Base-by-base conservation (phyloP, 2,329 filamentous ascomycete species). In the Xylaria hypoxylon region DNA sequence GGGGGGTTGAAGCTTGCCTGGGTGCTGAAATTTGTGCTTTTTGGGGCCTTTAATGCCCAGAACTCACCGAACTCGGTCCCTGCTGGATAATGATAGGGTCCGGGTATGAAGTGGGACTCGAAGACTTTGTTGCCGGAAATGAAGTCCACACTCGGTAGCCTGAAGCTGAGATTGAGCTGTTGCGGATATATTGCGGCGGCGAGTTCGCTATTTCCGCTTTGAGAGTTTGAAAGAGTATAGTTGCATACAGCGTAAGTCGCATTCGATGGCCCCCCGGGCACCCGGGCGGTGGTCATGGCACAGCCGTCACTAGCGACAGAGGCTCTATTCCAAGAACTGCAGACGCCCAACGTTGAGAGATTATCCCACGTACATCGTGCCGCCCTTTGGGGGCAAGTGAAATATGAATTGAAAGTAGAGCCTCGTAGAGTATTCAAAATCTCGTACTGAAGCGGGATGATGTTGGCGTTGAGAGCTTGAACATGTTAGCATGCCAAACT, bases 291-390 rank as follows among this genome's bases (percentile, higher is more conserved):
- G n/a, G 26, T 11, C 2, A 42, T 26, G 22, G 5, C 6, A 17
- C 45, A 57, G 19, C 69, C 66, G 2, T 59, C 28, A 1, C 50
- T 47, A 6, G 62, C 13, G 26, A 68, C 56, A 2, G 68, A 65
- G 19, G 68, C 50, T 10, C 63, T 48, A 13, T 47, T 45, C 19
- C 68, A 65, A 26, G 63, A 59, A 11, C 52, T 24, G 26, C 69
- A 70, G 26, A 70, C 56, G 3, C 62, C 68, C 11, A 71, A 35
- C 5, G 68, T 71, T 28, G 66, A 62, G 31, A 70, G 58, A 2
- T 13, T 40, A 2, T 64, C 60, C 64, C 66, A 69, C 3, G 28
- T 47, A 26, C 68, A 71, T 26, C 63, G 56, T 28, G 19, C 55
- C 6, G 68, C 69, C 0, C 58, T 60, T 28, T 59, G 42, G 15